Conservation (phyloP, 805 yeast species). For the Candida piceae region DNA sequence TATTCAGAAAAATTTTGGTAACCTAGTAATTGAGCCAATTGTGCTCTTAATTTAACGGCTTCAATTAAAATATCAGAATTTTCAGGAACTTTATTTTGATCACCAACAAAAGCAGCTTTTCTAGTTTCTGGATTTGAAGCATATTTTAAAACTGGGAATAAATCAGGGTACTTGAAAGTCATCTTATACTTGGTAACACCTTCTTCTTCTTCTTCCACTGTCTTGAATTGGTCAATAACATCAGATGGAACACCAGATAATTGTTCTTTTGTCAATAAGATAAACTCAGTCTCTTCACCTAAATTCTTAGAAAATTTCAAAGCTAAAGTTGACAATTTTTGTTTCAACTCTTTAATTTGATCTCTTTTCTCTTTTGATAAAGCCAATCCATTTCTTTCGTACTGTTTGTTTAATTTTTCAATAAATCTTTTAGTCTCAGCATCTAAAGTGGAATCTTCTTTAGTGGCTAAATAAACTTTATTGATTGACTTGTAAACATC, state of each 20-base stretch:
- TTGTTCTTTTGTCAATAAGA: slow-evolving; percentile 58
- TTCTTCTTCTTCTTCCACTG: slow-evolving; percentile 34
- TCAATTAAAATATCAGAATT: slow-evolving; percentile 58
- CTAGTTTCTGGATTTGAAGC: slow-evolving; percentile 63
- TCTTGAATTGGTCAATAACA: slow-evolving; percentile 53
- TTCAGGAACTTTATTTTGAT: slow-evolving; percentile 61
- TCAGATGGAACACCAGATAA: slow-evolving; percentile 70
- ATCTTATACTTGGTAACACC: slow-evolving; percentile 48
- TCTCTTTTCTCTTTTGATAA: slow-evolving; percentile 51
- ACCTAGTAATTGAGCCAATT: slow-evolving; percentile 60
- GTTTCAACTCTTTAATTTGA: slow-evolving; percentile 51
- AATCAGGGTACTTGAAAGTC: slow-evolving; percentile 79
- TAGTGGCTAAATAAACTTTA: slow-evolving; percentile 39
- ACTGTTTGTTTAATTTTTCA: slow-evolving; percentile 51
- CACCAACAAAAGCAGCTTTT: slow-evolving; percentile 57
- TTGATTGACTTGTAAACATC: slow-evolving; percentile 61
- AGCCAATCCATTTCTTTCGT: slow-evolving; percentile 65
- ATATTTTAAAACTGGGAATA: slow-evolving; percentile 70
- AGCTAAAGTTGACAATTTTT: slow-evolving; percentile 52
- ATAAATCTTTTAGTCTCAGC: slow-evolving; percentile 54
- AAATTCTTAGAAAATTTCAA: slow-evolving; percentile 58
- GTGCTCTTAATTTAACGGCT: slow-evolving; percentile 56
- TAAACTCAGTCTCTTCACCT: slow-evolving; percentile 63
- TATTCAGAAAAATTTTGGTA: slow-evolving; percentile 66
- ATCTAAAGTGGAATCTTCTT: slow-evolving; percentile 32